Evolutionary conservation across 2,329 filamentous ascomycete genomes (phyloP), one percentile per base, ranked within the genome.

Genomic region (Sporothrix protearum): DNA sequence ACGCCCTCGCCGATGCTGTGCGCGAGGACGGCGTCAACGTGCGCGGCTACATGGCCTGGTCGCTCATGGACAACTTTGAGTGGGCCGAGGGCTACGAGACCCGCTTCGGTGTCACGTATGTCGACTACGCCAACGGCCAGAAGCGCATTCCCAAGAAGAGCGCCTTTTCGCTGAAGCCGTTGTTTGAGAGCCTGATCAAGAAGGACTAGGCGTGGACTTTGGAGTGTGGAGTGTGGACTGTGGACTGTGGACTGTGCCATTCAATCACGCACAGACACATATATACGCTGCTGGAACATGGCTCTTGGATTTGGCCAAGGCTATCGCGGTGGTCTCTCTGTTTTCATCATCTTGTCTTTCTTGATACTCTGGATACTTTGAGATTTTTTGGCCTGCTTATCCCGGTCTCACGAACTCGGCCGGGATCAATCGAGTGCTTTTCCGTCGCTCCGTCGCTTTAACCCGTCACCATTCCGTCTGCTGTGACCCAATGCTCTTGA

Each of bases 51-150:
- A 88, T 95, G 83, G 93, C 91, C 19, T 97, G 93, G 93, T 93
- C 90, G 79, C 85, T 97, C 75, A 88, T 97, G 86, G 93, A 96
- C 81, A 95, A 95, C 83, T 95, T 95, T 77, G 92, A 95, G 81
- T 95, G 92, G 92, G 92, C 93, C n/a, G 93, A 96, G 79, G 93
- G 93, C 12, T 97, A 95, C 78, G 90, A 92, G 82, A 96, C 92
- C 57, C 87, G 93, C 36, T 96, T 96, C 77, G 93, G 93, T 33
- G 92, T 94, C 71, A 92, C 90, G 7, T 96, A 86, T 79, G 92
- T 96, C 69, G 92, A 96, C 81, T 96, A 96, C 79, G 83, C 88
- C 76, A 87, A 92, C 75, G 90, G 88, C 30, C 93, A 96, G 85
- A 92, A 90, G 83, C 85, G 93, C 68, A 86, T 90, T 76, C 90